Conservation (phyloP, 208 protist genomes). For the Leishmania braziliensis region DNA sequence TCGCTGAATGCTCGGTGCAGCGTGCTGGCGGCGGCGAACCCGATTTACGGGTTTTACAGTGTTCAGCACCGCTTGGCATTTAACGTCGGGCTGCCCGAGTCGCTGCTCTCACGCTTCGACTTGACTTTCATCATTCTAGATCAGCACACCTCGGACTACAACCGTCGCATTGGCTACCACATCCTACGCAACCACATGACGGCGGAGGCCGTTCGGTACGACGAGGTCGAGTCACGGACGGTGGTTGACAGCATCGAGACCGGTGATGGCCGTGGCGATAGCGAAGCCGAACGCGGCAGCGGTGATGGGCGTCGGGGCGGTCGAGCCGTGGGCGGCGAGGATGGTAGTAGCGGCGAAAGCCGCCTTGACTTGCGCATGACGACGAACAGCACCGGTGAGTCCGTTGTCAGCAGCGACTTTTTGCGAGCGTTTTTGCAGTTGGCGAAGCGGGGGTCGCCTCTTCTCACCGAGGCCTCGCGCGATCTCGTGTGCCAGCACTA, state of each 20-base stretch:
- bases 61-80: constrained; percentile 86
- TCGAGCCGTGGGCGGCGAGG: constrained; percentile 8
- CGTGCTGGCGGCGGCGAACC: constrained; percentile 99
- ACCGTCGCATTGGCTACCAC: constrained; percentile 94
- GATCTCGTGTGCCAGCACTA: constrained; percentile 90
- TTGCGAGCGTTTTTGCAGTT: constrained; percentile 97
- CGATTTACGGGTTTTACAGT: constrained; percentile 98
- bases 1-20: constrained; percentile 98
- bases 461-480: constrained; percentile 86
- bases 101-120: constrained; percentile 99
- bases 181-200: constrained; percentile 96
- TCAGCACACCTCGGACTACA: constrained; percentile 88
- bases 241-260: constrained; percentile 71
- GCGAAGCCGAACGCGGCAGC: neutral
- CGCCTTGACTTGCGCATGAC: constrained; percentile 72
- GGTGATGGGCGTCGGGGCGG: neutral
- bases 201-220: constrained; percentile 56
- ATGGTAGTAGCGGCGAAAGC: constrained; percentile 7
- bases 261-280: constrained; percentile 13
- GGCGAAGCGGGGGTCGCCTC: constrained; percentile 81
- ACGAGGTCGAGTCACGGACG: constrained; percentile 60
- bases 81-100: constrained; percentile 99
- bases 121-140: constrained; percentile 99
- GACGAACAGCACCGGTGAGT: constrained; percentile 80
- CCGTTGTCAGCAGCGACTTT: constrained; percentile 96